Evolutionary conservation across 78 protist genomes (phyloP).

Genomic region (Dictyostelium capitatum): DNA sequence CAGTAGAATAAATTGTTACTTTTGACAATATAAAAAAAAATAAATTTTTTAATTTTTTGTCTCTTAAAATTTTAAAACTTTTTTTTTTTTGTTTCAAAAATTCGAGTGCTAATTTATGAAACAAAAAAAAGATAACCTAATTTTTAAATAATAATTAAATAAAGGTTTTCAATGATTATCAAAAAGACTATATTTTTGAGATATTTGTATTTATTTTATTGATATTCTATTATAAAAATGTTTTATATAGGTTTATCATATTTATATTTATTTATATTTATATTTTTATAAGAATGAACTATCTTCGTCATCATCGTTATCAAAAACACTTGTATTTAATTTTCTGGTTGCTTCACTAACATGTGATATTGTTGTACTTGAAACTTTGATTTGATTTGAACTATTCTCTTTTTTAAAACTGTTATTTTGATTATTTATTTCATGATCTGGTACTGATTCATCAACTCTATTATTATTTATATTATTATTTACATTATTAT

Average conservation of each 20-base stretch:
- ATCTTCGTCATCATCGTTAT: background rate
- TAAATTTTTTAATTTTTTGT: no score
- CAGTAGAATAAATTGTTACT: no score
- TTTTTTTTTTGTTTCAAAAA: no score
- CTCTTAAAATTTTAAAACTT: no score
- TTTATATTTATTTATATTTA: no score
- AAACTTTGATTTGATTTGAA: background rate
- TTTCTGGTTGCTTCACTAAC: background rate
- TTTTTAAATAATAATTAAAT: no score
- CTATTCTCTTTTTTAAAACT: background rate
- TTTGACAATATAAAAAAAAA: no score
- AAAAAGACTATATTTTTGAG: background rate
- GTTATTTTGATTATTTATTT: background rate
- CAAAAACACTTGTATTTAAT: background rate
- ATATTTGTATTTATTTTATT: background rate
- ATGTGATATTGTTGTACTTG: background rate
- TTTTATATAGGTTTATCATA: no score
- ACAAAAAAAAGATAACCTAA: no score
- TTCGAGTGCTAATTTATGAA: no score
- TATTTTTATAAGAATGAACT: no score
- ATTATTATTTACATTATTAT: background rate
- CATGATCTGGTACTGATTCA: background rate
- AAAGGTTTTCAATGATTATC: no score
- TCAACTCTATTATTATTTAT: background rate
- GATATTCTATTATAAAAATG: background rate